These are phyloP conservation scores for Pichia sp. DNA, from an alignment of 1,139 yeast genomes.

Conservation along the genomic window DNA sequence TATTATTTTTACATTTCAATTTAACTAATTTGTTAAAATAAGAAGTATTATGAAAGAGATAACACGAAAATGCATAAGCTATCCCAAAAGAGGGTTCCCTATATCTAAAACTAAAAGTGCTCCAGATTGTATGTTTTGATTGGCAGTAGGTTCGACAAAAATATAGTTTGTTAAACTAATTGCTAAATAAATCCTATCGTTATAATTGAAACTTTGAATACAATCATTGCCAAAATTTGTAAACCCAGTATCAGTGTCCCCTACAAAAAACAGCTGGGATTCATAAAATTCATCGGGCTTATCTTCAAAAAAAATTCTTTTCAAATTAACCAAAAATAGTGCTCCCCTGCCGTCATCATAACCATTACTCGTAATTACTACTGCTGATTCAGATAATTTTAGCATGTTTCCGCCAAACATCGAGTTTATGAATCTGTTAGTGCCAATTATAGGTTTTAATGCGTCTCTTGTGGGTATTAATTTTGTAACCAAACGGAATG, in stretches of 20 bases:
- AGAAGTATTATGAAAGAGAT: too few species aligned
- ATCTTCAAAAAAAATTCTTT: slow-evolving; percentile 16
- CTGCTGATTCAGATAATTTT: slow-evolving; percentile 5
- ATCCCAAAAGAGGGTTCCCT: background rate
- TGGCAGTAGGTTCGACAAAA: background rate
- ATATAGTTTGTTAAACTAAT: slow-evolving; percentile 42
- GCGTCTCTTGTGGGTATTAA: slow-evolving; percentile 12
- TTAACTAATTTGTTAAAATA: background rate
- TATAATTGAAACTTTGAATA: slow-evolving; percentile 24
- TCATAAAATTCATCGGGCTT: slow-evolving; percentile 5
- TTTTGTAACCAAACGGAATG: slow-evolving; percentile 13
- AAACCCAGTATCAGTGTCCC: slow-evolving; percentile 29
- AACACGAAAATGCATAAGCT: background rate
- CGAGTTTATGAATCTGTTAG: slow-evolving; percentile 4
- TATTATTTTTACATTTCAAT: background rate
- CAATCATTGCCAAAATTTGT: slow-evolving; percentile 37
- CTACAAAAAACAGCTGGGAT: slow-evolving; percentile 18
- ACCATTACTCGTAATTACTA: slow-evolving; percentile 21
- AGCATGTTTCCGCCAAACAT: slow-evolving; percentile 21
- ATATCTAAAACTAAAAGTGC: slow-evolving; percentile 1
- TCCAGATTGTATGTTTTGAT: background rate
- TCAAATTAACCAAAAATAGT: slow-evolving; percentile 35
- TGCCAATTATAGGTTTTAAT: background rate
- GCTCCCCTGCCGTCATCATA: slow-evolving; percentile 37
- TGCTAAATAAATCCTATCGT: slow-evolving; percentile 26